Evolutionary conservation across 768 basidiomycete species (phyloP), one percentile per base, ranked within the genome.

Genomic region (Vararia minispora): DNA sequence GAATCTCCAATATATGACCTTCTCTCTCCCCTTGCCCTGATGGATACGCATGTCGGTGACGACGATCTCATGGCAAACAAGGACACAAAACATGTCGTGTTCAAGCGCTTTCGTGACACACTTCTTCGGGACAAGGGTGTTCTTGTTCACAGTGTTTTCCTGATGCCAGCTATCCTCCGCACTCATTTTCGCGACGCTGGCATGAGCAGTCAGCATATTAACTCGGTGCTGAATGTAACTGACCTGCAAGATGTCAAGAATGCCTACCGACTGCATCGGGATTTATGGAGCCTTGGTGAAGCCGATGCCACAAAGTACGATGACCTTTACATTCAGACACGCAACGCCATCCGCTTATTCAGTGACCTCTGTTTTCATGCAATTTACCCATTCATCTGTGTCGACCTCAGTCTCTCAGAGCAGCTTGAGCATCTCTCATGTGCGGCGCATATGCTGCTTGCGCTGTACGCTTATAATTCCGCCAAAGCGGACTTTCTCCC

Each of bases 401-500:
- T 39, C 6, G 18, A 29, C 3, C 11, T 30, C 13, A 13, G 20
- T 20, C 14, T 39, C 1, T 6, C 5, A 5, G 37, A 39, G 20
- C 37, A 39, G 28, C 18, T 39, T 2, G 9, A n/a, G 25, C n/a
- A 37, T 18, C 26, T 37, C 12, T 27, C 25, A 11, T 8, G 9
- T 2, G 35, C 26, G 1, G 26, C 35, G 6, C 28, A 39, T 24
- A n/a, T n/a, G n/a, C n/a, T n/a, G n/a, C n/a, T n/a, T n/a, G n/a
- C n/a, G n/a, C n/a, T n/a, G n/a, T n/a, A n/a, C n/a, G n/a, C n/a
- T n/a, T n/a, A n/a, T n/a, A n/a, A n/a, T n/a, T 11, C 27, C 1
- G 38, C 28, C 16, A 17, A 24, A n/a, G 23, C 27, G 3, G 3
- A 14, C 18, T 52, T 46, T 27, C 34, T 52, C 11, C 45, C 51